phyloP scores from a whole-genome alignment of 2,329 filamentous ascomycete species.

The Helicocarpus griseus region DNA sequence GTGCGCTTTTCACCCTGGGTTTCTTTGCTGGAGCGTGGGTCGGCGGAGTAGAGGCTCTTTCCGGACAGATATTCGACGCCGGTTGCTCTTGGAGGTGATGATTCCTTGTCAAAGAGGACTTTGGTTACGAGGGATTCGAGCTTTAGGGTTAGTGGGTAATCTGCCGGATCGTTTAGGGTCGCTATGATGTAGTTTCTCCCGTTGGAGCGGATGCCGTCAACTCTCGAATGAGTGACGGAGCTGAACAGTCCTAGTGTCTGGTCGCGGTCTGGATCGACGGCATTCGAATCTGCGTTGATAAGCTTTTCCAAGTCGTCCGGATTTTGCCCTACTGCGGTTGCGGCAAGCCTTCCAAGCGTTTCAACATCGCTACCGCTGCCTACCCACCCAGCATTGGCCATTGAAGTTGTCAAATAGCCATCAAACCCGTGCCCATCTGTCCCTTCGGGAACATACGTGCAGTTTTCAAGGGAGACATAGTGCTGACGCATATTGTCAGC shows the following conservation, averaged over 20 bases:
- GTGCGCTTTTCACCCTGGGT: conserved; percentile 17
- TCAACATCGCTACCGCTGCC: conserved; percentile 31
- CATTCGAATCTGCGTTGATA: conserved; percentile 44
- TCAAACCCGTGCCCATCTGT: conserved; percentile 42
- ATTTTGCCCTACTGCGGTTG: conserved; percentile 39
- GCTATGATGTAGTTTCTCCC: conserved; percentile 33
- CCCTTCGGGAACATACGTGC: conserved; percentile 39
- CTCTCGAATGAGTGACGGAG: conserved; percentile 32
- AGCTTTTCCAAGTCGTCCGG: conserved; percentile 37
- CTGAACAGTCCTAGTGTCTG: conserved; percentile 41
- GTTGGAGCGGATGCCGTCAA: conserved; percentile 39
- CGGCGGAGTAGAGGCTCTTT: conserved; percentile 38
- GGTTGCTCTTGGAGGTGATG: conserved; percentile 32
- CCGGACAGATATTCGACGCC: conserved; percentile 44
- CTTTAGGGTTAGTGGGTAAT: conserved; percentile 48
- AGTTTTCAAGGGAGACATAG: conserved; percentile 45
- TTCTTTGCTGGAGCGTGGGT: conserved; percentile 24
- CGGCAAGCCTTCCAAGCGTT: conserved; percentile 37
- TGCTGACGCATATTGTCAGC: conserved; percentile 50
- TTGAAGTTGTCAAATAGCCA: conserved; percentile 37
- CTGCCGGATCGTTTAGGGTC: conserved; percentile 19
- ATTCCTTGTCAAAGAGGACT: conserved; percentile 33
- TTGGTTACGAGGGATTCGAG: conserved; percentile 40
- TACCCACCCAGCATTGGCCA: conserved; percentile 21
- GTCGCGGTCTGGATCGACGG: conserved; percentile 37